Evolutionary conservation across 139 green algal genomes (phyloP), one percentile per base, ranked within the genome.

Genomic region (Haematococcus sp.): DNA sequence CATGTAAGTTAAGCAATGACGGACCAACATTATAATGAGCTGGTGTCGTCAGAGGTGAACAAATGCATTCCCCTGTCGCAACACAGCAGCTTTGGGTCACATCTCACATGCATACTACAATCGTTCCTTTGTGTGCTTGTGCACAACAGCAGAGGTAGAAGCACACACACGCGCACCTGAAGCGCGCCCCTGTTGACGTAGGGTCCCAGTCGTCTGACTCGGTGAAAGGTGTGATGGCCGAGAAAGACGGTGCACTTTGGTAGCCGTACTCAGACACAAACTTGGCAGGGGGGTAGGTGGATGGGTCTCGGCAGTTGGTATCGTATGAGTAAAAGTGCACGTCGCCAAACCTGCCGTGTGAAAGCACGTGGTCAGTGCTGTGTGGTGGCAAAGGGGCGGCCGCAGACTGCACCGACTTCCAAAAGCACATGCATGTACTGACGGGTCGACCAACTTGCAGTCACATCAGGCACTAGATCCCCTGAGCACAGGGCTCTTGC

Each of bases 301-400:
- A 31, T 0, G 71, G 66, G 44, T 91, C 78, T 52, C 89, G 51
- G 55, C 74, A 83, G 65, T 90, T 75, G 1, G 27, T 46, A 44
- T 73, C 52, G 71, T 95, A 96, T 69, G 91, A 76, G 75, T 96
- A 96, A 51, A 80, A 93, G 72, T 96, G 91, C 3, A 91, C 63
- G 63, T 96, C 91, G 2, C 91, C 91, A 30, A 79, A 85, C 0
- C n/a, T 20, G n/a, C n/a, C n/a, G n/a, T n/a, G n/a, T n/a, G n/a
- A n/a, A n/a, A n/a, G n/a, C n/a, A n/a, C n/a, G n/a, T n/a, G 0
- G 60, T 25, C 35, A 77, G 63, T 22, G 74, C 30, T 0, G 76
- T 17, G 49, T 68, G 65, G 27, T 34, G 58, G 25, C 13, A 25
- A 9, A 16, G 25, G 20, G 7, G 58, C 5, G 27, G 58, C 25